phyloP scores from a whole-genome alignment of 192 early-diverging fungal species.

The Gorgonomyces haynaldii region DNA sequence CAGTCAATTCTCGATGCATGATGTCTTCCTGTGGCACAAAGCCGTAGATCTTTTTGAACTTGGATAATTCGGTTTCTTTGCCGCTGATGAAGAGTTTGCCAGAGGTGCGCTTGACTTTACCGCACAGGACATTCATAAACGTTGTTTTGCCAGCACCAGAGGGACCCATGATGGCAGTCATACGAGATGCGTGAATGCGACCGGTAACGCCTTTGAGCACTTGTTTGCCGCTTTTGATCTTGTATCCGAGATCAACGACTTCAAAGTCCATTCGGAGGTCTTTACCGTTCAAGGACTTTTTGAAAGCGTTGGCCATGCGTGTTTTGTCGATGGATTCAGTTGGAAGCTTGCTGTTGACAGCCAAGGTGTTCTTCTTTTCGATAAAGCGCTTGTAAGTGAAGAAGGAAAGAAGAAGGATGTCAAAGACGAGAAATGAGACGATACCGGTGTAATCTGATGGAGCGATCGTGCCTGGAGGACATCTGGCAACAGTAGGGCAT shows the following conservation, averaged over 20 bases:
- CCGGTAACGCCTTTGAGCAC: constrained; percentile 50
- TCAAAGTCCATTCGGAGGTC: constrained; percentile 7
- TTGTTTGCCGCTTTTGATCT: constrained; percentile 1
- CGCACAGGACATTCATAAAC: constrained; percentile 18
- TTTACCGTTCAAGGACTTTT: neutral
- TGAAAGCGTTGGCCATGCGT: constrained; percentile 6
- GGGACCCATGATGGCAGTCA: constrained; percentile 86
- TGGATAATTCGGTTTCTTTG: constrained; percentile 14
- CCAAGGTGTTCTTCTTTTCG: neutral
- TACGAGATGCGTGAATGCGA: constrained; percentile 54
- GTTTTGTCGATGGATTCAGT: neutral
- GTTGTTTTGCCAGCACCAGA: constrained; percentile 63
- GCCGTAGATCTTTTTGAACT: constrained; percentile 28
- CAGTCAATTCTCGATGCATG: constrained; percentile 43
- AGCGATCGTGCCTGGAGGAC: neutral
- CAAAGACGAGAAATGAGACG: neutral
- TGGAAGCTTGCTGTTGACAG: neutral
- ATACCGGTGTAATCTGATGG: neutral
- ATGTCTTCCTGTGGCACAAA: constrained; percentile 34
- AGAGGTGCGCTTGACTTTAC: constrained; percentile 19
- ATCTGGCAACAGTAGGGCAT: neutral
- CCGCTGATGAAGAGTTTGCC: constrained; percentile 27
- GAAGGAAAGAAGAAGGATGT: neutral
- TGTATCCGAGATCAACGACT: constrained; percentile 3
- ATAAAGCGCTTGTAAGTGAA: neutral